These are phyloP conservation scores for Usnea hakonensis DNA, from an alignment of 495 filamentous ascomycete genomes.

Conservation along the genomic window DNA sequence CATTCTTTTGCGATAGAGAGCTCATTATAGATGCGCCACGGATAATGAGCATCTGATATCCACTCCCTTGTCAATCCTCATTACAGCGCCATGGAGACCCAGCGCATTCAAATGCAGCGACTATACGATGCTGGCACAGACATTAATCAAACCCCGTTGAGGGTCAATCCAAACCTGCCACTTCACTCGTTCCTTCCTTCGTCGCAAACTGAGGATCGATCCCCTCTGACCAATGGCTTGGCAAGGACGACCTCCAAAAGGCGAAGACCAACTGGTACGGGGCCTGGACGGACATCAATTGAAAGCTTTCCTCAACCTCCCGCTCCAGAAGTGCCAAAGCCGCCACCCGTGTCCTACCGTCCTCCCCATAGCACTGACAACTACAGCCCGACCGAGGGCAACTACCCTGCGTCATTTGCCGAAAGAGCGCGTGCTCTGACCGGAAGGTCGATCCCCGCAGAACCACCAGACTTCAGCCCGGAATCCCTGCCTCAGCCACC, in stretches of 20 bases:
- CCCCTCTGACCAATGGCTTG: constrained; percentile 33
- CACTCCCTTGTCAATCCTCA: background rate
- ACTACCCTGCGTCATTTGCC: constrained; percentile 23
- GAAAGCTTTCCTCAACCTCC: constrained; percentile 32
- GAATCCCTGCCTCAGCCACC: constrained; percentile 4
- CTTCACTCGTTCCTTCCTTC: constrained; percentile 19
- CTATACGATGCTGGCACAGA: constrained; percentile 4
- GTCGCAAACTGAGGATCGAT: constrained; percentile 10
- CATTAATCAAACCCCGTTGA: constrained; percentile 7
- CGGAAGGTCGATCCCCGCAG: constrained; percentile 9
- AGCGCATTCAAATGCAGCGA: background rate
- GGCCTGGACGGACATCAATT: constrained; percentile 21
- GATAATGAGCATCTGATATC: background rate
- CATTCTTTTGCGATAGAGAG: background rate
- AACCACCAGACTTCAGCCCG: constrained; percentile 2
- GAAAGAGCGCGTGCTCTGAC: constrained; percentile 20
- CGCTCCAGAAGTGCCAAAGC: constrained; percentile 52
- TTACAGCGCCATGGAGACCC: constrained; percentile 2
- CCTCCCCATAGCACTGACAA: constrained; percentile 39
- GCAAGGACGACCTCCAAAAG: constrained; percentile 33
- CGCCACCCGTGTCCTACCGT: constrained; percentile 51
- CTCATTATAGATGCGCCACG: constrained; percentile 5
- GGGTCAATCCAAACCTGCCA: constrained; percentile 16
- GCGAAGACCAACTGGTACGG: constrained; percentile 31
- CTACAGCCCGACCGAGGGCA: constrained; percentile 15